Conservation (phyloP, 306 rosid genomes). For the Prunus campanulata region DNA sequence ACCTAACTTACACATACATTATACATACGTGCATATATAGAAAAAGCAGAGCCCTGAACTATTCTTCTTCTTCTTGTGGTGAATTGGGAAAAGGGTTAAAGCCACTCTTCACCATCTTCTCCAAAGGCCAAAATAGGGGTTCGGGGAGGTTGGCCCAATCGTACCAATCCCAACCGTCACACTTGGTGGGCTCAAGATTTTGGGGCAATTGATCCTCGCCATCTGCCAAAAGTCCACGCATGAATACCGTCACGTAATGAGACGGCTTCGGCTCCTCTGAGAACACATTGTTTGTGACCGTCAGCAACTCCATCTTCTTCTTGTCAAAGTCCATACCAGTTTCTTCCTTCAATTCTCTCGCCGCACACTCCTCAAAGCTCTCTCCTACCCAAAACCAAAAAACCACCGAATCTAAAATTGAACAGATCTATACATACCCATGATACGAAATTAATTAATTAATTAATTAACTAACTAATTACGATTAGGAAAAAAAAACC, state of each 20-base stretch:
- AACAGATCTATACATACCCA: background rate
- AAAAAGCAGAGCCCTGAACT: too few species aligned
- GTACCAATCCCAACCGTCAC: conserved; percentile 83
- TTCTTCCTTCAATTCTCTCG: conserved; percentile 72
- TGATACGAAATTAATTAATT: background rate
- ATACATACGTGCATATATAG: too few species aligned
- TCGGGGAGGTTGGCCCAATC: conserved; percentile 52
- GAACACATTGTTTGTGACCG: conserved; percentile 52
- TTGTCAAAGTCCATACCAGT: conserved; percentile 44
- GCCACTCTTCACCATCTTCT: conserved; percentile 42
- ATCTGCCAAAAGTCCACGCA: conserved; percentile 33
- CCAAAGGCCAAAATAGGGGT: conserved; percentile 59
- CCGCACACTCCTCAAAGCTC: conserved; percentile 70
- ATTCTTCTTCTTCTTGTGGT: too few species aligned
- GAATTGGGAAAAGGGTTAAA: conserved; percentile 43
- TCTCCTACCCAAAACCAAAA: conserved; percentile 38
- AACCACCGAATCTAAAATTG: background rate
- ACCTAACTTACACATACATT: too few species aligned
- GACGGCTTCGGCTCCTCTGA: conserved; percentile 39
- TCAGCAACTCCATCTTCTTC: conserved; percentile 38
- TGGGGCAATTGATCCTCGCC: conserved; percentile 31
- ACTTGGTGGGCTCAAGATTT: conserved; percentile 57
- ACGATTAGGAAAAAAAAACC: background rate
- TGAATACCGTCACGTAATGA: conserved; percentile 54
- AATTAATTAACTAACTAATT: background rate